A percentile compares a stretch with the other conserved stretches of the same genome.
phyloP scores from a whole-genome alignment of 139 green algal species.

The Chlorella sp. region DNA sequence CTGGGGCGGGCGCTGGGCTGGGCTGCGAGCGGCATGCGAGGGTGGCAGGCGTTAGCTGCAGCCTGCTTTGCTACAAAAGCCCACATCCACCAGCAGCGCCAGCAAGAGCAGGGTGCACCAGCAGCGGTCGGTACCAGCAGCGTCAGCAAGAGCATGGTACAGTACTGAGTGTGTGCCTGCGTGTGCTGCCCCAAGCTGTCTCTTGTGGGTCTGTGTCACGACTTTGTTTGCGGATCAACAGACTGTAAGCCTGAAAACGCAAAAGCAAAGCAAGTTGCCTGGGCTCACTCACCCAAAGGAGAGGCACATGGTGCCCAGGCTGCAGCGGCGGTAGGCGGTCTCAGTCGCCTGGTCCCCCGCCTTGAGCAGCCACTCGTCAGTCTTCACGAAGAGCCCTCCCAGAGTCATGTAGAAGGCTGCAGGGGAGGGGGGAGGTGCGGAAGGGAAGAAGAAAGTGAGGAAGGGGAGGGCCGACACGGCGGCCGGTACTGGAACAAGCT shows the following conservation, averaged over 20 bases:
- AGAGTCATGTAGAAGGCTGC: slow-evolving; percentile 52
- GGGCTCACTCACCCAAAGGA: slow-evolving; percentile 32
- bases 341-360: neutral
- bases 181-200: too few species aligned
- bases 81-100: neutral
- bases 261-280: too few species aligned
- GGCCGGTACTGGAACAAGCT: too few species aligned
- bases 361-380: slow-evolving; percentile 6
- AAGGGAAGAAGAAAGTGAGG: neutral
- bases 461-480: neutral
- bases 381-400: slow-evolving; percentile 33
- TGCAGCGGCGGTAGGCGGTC: slow-evolving; percentile 21
- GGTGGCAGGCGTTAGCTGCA: neutral
- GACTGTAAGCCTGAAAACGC: too few species aligned
- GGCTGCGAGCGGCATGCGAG: neutral
- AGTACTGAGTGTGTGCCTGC: too few species aligned
- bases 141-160: too few species aligned
- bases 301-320: slow-evolving; percentile 31
- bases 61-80: neutral
- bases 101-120: neutral
- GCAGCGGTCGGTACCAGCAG: too few species aligned
- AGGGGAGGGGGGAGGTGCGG: neutral
- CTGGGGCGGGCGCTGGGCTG: neutral
- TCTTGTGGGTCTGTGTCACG: too few species aligned
- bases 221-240: too few species aligned